Evolutionary conservation across 2,329 filamentous ascomycete species (phyloP), one percentile per base, ranked within the genome.

Genomic region (Ascomycota sp.): DNA sequence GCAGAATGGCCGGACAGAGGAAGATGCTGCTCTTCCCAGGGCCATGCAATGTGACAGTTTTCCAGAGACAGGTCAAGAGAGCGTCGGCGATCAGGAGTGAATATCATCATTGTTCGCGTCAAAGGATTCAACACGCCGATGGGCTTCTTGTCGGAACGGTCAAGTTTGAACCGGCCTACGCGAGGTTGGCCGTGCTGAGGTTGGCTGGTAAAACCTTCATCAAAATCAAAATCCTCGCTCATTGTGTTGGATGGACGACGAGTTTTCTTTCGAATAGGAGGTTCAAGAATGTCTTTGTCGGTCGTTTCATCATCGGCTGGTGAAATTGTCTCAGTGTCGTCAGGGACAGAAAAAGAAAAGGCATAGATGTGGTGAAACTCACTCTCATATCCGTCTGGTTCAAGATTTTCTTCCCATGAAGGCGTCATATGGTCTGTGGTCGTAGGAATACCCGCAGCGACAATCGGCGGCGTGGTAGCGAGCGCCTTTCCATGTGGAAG

Each of bases 1-100:
- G 73, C 72, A 12, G 72, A 68, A 38, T 76, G 73, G 47, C 63
- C 70, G 39, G 76, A 55, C 45, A 78, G 69, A 11, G 74, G 70
- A 0, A 60, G 60, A 4, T 57, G 47, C 35, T 60, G 51, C 28
- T 56, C 45, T 35, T 56, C 47, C 33, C 52, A 46, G n/a, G 57
- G 45, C 45, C 59, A 62, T 12, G 60, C 52, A 35, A 66, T 47
- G 36, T 66, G 59, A 46, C 68, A 67, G 33, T 64, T 59, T 47
- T 68, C 66, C 0, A 65, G 64, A 0, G 64, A 66, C 16, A 68
- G 47, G 38, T 69, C 65, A 11, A 68, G 51, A 32, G 57, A 56
- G 34, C 57, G 56, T 32, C 55, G 54, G 28, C 55, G 56, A 34
- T 64, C 58, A 6, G 65, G 66, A 0, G 67, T 72, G 42, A 72